phyloP scores from a whole-genome alignment of 495 filamentous ascomycete species.

The Podospora anserina region DNA sequence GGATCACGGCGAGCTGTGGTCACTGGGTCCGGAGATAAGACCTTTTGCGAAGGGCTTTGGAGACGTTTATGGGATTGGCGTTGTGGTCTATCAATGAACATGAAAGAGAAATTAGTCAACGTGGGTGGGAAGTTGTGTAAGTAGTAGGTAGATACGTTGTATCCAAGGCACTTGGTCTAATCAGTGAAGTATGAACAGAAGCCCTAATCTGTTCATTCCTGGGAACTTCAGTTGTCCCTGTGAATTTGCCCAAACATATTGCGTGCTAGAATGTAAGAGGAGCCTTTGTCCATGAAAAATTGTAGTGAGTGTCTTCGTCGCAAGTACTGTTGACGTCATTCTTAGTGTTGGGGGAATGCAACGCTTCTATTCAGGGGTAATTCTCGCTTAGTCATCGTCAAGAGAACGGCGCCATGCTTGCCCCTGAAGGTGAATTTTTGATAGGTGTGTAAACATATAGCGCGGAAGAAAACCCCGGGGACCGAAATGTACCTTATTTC shows the following conservation, averaged over 20 bases:
- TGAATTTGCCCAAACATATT: not conserved
- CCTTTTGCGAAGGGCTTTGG: no score
- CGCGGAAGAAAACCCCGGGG: not conserved
- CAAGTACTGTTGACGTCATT: not conserved
- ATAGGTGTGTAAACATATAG: not conserved
- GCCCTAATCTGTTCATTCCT: not conserved
- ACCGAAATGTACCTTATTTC: not conserved
- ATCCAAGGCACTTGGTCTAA: not conserved
- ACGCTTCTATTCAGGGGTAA: not conserved
- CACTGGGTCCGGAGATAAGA: no score
- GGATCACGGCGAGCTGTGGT: not conserved
- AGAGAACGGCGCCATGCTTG: not conserved
- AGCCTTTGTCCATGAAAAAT: not conserved
- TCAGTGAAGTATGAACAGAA: not conserved
- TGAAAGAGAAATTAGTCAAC: no score
- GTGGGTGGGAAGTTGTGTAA: no score
- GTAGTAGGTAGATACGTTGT: no score
- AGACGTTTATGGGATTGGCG: no score
- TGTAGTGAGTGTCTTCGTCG: not conserved
- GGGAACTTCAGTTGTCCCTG: not conserved
- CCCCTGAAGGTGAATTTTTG: not conserved
- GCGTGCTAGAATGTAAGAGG: not conserved
- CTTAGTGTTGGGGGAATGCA: not conserved
- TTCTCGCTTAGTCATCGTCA: not conserved
- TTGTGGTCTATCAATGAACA: no score